A percentile compares a stretch with the other conserved stretches of the same genome.
phyloP scores from a whole-genome alignment of 2,329 filamentous ascomycete species.

The Xenosphaeropsis pyriputrescens region DNA sequence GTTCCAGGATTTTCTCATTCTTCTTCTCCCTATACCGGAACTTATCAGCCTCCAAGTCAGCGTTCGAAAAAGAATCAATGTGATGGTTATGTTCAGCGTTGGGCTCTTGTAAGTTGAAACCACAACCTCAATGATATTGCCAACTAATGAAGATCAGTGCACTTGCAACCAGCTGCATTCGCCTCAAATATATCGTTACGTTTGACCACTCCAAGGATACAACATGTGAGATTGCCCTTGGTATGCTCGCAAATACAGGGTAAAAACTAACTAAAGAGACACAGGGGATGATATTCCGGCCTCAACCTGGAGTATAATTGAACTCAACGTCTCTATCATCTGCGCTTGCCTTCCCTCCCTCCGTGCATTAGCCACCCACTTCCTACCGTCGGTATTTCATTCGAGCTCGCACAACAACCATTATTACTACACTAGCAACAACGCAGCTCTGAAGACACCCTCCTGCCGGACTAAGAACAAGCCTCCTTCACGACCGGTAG shows the following conservation, averaged over 20 bases:
- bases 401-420: not conserved
- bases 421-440: not conserved
- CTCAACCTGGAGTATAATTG: not conserved
- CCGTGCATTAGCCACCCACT: not conserved
- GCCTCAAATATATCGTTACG: not conserved
- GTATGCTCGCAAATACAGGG: no score
- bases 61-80: not conserved
- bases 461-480: no score
- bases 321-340: not conserved
- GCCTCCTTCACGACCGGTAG: no score
- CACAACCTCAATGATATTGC: not conserved
- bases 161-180: not conserved
- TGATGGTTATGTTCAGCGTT: not conserved
- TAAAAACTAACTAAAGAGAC: not conserved
- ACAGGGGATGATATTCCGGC: not conserved
- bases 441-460: no score
- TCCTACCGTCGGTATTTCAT: not conserved
- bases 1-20: not conserved
- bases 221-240: not conserved
- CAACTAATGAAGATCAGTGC: not conserved
- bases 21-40: not conserved
- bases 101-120: constrained; percentile 1
- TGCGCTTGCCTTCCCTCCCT: not conserved
- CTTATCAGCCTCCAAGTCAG: not conserved
- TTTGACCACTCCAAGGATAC: not conserved